Evolutionary conservation across 306 rosid species (phyloP).

Genomic region (Vigna unguiculata): DNA sequence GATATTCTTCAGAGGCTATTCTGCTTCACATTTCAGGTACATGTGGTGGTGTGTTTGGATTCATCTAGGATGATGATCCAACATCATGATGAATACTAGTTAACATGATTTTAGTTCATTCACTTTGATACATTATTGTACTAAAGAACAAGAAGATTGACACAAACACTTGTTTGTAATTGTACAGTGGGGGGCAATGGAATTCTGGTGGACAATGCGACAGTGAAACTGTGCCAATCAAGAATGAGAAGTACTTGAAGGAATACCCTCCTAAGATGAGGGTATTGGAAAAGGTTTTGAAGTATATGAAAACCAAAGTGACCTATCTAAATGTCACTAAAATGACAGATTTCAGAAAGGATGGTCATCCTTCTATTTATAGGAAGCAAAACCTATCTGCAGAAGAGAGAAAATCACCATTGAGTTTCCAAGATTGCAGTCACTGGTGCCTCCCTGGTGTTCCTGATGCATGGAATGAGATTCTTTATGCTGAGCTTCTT

Average conservation of each 20-base stretch:
- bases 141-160: conserved; percentile 2
- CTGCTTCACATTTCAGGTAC: conserved; percentile 94
- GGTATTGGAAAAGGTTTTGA: conserved; percentile 75
- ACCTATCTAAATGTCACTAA: conserved; percentile 77
- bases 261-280: conserved; percentile 78
- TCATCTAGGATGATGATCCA: too few relatives aligned
- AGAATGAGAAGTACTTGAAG: conserved; percentile 67
- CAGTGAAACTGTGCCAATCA: conserved; percentile 76
- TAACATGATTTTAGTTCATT: not conserved
- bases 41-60: not conserved
- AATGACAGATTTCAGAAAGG: conserved; percentile 90
- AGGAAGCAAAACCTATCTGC: conserved; percentile 63
- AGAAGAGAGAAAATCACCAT: conserved; percentile 67
- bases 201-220: conserved; percentile 89
- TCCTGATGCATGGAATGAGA: conserved; percentile 93
- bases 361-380: conserved; percentile 91
- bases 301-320: conserved; percentile 79
- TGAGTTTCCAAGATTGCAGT: conserved; percentile 82
- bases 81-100: too few relatives aligned
- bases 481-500: conserved; percentile 72
- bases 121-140: conserved; percentile 8
- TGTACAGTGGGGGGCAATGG: conserved; percentile 93
- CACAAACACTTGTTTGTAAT: conserved; percentile 17
- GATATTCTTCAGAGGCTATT: conserved; percentile 89
- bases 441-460: conserved; percentile 99